Evolutionary conservation across 305 asterid species (phyloP).

Genomic region (Fraxinus sp.): DNA sequence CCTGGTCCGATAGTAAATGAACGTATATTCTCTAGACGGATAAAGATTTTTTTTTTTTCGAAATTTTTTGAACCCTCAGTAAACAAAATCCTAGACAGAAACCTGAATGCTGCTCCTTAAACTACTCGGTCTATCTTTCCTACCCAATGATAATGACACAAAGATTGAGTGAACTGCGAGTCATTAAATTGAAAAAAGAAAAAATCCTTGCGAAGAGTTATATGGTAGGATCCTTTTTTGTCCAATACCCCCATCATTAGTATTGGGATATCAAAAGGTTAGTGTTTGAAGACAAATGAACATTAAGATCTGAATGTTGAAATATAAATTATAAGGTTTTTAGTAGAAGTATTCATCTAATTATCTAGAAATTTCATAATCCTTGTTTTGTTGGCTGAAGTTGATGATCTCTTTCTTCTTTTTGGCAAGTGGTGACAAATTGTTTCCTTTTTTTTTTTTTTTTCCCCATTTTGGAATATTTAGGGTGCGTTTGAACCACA

Average conservation of each 20-base stretch:
- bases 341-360: not conserved
- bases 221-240: not conserved
- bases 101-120: not conserved
- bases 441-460: not conserved
- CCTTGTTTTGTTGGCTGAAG: not conserved
- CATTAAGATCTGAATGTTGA: not conserved
- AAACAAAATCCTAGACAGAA: not conserved
- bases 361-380: not conserved
- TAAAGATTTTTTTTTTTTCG: not conserved
- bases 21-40: not conserved
- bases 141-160: not conserved
- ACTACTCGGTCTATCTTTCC: not conserved
- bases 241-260: not conserved
- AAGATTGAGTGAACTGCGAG: not conserved
- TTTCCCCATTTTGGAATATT: not conserved
- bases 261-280: not conserved
- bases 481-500: too few species aligned
- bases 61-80: not conserved
- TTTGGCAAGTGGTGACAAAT: not conserved
- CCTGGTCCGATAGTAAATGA: not conserved
- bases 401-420: not conserved
- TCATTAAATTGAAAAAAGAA: not conserved
- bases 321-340: not conserved
- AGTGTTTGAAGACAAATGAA: not conserved
- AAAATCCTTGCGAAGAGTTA: not conserved